A percentile compares a stretch with the other conserved stretches of the same genome.
Conservation (phyloP, 192 early-diverging fungal species). For the Umbelopsis sp. region DNA sequence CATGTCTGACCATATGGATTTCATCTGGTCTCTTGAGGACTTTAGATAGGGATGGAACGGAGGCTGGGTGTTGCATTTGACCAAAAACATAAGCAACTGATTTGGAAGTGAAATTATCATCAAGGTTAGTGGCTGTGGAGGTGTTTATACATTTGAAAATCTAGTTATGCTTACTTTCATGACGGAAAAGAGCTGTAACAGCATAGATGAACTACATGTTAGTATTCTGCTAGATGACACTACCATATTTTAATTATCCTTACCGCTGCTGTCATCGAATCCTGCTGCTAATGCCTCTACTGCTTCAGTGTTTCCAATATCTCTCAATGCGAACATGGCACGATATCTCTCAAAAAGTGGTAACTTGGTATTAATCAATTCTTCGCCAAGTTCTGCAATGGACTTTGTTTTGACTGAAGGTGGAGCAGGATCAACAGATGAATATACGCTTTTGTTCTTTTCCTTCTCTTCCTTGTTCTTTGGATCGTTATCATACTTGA, state of each 20-base stretch:
- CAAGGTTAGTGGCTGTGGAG: neutral
- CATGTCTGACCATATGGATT: slow-evolving; percentile 93
- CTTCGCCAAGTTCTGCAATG: slow-evolving; percentile 62
- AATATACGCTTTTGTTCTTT: slow-evolving; percentile 54
- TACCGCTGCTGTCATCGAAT: slow-evolving; percentile 68
- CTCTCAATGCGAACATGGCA: slow-evolving; percentile 93
- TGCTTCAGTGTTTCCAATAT: slow-evolving; percentile 80
- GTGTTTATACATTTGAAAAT: neutral
- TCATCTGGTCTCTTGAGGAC: slow-evolving; percentile 78
- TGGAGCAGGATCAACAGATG: slow-evolving; percentile 92
- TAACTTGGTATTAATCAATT: slow-evolving; percentile 67
- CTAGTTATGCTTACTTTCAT: slow-evolving; percentile 66
- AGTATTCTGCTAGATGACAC: neutral
- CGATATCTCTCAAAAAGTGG: slow-evolving; percentile 91
- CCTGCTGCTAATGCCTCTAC: slow-evolving; percentile 85
- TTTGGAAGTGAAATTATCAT: neutral
- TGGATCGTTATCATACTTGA: slow-evolving; percentile 74
- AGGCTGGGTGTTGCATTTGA: slow-evolving; percentile 92
- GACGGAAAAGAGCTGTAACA: slow-evolving; percentile 80
- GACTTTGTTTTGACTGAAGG: slow-evolving; percentile 63
- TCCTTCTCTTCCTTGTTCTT: slow-evolving; percentile 47
- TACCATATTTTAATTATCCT: neutral
- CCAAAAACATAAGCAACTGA: slow-evolving; percentile 92
- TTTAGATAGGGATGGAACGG: slow-evolving; percentile 81
- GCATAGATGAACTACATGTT: neutral